Base-by-base conservation (phyloP, 2,329 filamentous ascomycete genomes). In the Aspergillus sp. region DNA sequence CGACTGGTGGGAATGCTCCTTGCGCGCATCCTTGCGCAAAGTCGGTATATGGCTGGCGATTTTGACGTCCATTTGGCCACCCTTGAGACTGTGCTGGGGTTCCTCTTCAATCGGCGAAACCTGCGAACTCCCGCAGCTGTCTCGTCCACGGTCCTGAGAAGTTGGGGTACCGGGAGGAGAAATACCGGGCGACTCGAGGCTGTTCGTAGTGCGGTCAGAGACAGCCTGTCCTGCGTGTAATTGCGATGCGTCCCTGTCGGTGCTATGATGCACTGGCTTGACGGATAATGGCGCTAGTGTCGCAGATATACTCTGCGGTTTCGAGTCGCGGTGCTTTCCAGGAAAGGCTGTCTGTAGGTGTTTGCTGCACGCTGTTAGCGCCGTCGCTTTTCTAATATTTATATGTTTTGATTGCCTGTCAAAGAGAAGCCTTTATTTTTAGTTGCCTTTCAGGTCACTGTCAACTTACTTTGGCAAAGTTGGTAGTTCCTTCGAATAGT, bases 141-240 rank as follows among this genome's bases (percentile, higher is more conserved):
- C 56, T 10, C 45, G 52, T 33, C 33, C 43, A 40, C 47, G 47
- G n/a, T 54, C 45, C n/a, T 45, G 47, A 19, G 56, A 54, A 26
- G 60, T 50, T 5, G 72, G 71, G 28, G 71, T 73, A 44, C 70
- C 69, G 34, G 69, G 71, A 38, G 73, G 72, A 7, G 73, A 75
- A n/a, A 74, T 63, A 48, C 63, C 70, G 57, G 42, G 46, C 33
- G 27, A 42, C 19, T 19, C 19, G 19, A 19, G 19, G 19, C 19
- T 19, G 19, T 41, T 34, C 26, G 44, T 26, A 33, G 36, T 29
- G 32, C 26, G 12, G 28, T 36, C 41, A 12, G 27, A 27, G 30
- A 7, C 26, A 27, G 8, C 4, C 7, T 26, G 41, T n/a, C 27
- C 41, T 19, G 41, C 33, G 12, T 10, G 41, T 7, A 19, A 34